Evolutionary conservation across 1,284 basidiomycete species (phyloP), one percentile per base, ranked within the genome.

Genomic region (Ustilago crameri): DNA sequence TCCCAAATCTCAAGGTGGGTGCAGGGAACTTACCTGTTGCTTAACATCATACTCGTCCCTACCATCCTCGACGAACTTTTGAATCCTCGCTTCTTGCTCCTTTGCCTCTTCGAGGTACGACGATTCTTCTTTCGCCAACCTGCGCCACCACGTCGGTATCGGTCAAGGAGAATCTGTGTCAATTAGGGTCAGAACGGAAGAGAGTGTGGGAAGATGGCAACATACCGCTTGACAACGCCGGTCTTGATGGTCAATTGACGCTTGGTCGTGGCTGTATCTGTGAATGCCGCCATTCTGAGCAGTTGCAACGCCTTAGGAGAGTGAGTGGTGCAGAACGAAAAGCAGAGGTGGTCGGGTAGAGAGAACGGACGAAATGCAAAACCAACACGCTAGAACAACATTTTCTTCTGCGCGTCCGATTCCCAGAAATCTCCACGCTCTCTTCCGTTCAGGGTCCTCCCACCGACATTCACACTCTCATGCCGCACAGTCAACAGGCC

Each of bases 241-340:
- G 75, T 75, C 58, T 79, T 79, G 68, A 79, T 79, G 24, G 35
- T 52, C 0, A 79, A 50, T 45, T 78, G 76, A 35, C 76, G 68
- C 46, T 79, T 77, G 48, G 43, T 50, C 5, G 73, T 24, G 12
- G 62, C 26, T 17, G 27, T 2, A 26, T 74, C 68, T 32, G 51
- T 34, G 18, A 49, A 57, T 14, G 27, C n/a, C n/a, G 54, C 40
- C 68, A 74, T 74, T 27, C 32, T 57, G 32, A 14, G 3, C 18
- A 50, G 7, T 23, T 23, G 32, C 30, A 7, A n/a, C n/a, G n/a
- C n/a, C n/a, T n/a, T 18, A 20, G 18, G 12, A 48, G 32, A 18
- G n/a, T 15, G 7, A 15, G 18, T 48, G 35, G 18, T 22, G 20
- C 3, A 12, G n/a, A 14, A 37, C 20, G 20, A n/a, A 22, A 40